Conservation (phyloP, 192 early-diverging fungal genomes). For the Spinellus fusiger region DNA sequence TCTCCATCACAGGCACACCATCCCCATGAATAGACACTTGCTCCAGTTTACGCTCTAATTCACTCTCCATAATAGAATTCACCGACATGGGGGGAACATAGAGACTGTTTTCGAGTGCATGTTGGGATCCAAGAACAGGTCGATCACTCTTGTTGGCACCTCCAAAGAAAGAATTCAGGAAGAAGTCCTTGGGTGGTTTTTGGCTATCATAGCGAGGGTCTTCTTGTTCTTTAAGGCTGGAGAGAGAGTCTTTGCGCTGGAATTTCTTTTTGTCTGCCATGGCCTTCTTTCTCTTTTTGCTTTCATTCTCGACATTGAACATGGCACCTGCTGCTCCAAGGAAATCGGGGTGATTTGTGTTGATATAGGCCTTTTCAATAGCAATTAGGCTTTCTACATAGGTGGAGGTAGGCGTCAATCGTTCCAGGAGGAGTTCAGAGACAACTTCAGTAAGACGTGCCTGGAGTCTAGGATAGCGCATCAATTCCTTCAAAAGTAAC, state of each 20-base stretch:
- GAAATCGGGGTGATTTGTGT: slow-evolving; percentile 84
- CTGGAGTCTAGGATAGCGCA: slow-evolving; percentile 71
- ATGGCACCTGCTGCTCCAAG: slow-evolving; percentile 75
- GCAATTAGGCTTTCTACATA: slow-evolving; percentile 78
- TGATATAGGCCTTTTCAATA: slow-evolving; percentile 80
- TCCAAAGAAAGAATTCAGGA: slow-evolving; percentile 42
- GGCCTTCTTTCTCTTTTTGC: slow-evolving; percentile 57
- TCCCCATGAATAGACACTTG: slow-evolving; percentile 35
- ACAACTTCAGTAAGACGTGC: slow-evolving; percentile 70
- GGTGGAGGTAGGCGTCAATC: slow-evolving; percentile 60
- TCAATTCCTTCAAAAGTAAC: slow-evolving; percentile 47
- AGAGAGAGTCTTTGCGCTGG: neutral
- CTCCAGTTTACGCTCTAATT: slow-evolving; percentile 30
- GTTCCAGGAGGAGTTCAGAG: slow-evolving; percentile 69
- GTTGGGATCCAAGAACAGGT: slow-evolving; percentile 24
- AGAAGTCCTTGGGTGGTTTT: slow-evolving; percentile 32
- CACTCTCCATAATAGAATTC: slow-evolving; percentile 30
- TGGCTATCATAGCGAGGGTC: neutral
- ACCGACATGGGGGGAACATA: slow-evolving; percentile 28
- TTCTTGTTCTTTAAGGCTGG: slow-evolving; percentile 5
- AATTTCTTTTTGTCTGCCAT: neutral
- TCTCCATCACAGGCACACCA: slow-evolving; percentile 19
- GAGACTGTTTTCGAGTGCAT: slow-evolving; percentile 17
- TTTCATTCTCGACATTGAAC: slow-evolving; percentile 58
- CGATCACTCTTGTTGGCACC: slow-evolving; percentile 35